A percentile compares a stretch with the other conserved stretches of the same genome.
Evolutionary conservation across 257 asterid genomes (phyloP).

Genomic region (Echium plantagineum): DNA sequence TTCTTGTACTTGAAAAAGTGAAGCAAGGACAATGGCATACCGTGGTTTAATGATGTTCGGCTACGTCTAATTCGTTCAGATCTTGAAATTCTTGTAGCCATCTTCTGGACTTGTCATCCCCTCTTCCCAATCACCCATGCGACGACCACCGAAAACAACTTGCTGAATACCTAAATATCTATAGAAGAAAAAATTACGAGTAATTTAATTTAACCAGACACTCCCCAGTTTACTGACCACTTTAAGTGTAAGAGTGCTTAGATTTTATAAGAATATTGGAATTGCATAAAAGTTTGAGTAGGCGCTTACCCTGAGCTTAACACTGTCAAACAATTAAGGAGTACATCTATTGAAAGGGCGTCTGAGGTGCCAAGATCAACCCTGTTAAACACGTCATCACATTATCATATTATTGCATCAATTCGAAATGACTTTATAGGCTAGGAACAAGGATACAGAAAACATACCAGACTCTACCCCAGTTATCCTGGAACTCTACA

Average conservation of each 20-base stretch:
- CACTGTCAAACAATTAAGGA: slow-evolving; percentile 87
- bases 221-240: too few relatives aligned
- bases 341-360: slow-evolving; percentile 78
- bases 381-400: slow-evolving; percentile 36
- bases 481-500: slow-evolving; percentile 91
- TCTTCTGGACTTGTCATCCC: slow-evolving; percentile 72
- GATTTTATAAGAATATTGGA: too few relatives aligned
- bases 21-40: not conserved
- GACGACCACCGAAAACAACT: slow-evolving; percentile 79
- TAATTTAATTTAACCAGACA: not conserved
- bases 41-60: too few relatives aligned
- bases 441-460: not conserved
- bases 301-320: slow-evolving; percentile 85
- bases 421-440: not conserved
- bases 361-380: slow-evolving; percentile 94
- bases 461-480: slow-evolving; percentile 86
- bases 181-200: slow-evolving; percentile 10
- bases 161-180: slow-evolving; percentile 89
- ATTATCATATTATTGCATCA: not conserved
- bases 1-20: too few relatives aligned
- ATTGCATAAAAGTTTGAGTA: not conserved
- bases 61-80: slow-evolving; percentile 21
- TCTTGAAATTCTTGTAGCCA: slow-evolving; percentile 84
- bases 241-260: too few relatives aligned
- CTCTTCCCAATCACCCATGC: slow-evolving; percentile 93